These are phyloP conservation scores for Noccaea caerulescens DNA, from an alignment of 345 rosid genomes.

Conservation along the genomic window DNA sequence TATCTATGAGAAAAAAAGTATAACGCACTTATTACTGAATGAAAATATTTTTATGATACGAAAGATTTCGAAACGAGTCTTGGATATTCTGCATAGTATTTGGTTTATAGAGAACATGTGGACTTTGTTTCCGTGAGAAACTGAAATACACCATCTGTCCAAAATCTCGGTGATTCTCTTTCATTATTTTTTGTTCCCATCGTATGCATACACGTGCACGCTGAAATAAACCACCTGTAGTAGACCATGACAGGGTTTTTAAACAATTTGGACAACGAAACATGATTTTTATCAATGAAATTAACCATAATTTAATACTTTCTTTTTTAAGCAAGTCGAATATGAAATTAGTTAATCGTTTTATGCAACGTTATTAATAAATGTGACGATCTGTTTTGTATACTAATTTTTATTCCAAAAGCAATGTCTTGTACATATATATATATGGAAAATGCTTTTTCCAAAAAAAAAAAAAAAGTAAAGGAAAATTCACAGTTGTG, in stretches of 20 bases:
- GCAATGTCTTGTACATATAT: neutral
- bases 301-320: neutral
- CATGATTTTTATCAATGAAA: neutral
- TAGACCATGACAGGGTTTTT: neutral
- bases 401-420: neutral
- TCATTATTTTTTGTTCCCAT: neutral
- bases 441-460: too few species aligned
- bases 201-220: neutral
- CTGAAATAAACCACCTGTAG: too few species aligned
- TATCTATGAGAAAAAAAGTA: too few species aligned
- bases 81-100: neutral
- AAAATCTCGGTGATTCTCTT: neutral
- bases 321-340: too few species aligned
- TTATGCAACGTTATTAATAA: neutral
- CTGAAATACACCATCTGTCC: neutral
- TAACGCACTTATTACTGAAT: too few species aligned
- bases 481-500: neutral
- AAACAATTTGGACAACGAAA: neutral
- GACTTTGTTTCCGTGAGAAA: slow-evolving; percentile 26
- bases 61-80: neutral
- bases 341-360: neutral
- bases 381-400: neutral
- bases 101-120: slow-evolving; percentile 26
- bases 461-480: too few species aligned
- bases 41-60: neutral